Conservation (phyloP, 2,329 filamentous ascomycete species). For the Alternaria triticina region DNA sequence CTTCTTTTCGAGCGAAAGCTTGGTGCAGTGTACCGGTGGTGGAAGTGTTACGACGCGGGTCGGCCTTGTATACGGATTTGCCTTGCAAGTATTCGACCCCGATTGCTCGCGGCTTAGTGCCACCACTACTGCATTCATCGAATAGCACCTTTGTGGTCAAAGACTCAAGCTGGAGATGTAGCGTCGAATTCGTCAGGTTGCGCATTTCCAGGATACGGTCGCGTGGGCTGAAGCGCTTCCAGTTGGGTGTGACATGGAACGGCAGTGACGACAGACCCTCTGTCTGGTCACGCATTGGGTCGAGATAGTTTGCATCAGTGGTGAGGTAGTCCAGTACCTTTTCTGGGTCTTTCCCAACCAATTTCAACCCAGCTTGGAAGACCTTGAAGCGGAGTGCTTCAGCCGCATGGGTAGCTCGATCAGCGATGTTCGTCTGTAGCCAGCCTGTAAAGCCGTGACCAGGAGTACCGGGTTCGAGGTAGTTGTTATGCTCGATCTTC, state of each 20-base stretch:
- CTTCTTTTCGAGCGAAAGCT: constrained; percentile 28
- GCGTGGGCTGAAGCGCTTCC: constrained; percentile 26
- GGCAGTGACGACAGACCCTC: constrained; percentile 49
- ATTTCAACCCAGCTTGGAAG: constrained; percentile 17
- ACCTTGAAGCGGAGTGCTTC: constrained; percentile 12
- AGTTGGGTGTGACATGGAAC: constrained; percentile 22
- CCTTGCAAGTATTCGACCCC: constrained; percentile 54
- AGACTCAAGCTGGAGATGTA: constrained; percentile 41
- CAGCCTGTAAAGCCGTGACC: constrained; percentile 28
- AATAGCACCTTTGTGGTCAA: constrained; percentile 52
- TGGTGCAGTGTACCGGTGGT: constrained; percentile 6
- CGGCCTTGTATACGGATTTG: constrained; percentile 51
- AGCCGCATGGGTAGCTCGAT: constrained; percentile 9
- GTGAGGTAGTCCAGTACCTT: constrained; percentile 21
- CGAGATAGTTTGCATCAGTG: constrained; percentile 20
- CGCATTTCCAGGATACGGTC: constrained; percentile 19
- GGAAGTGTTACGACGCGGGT: constrained; percentile 44
- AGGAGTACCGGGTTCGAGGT: constrained; percentile 18
- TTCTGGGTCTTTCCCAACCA: constrained; percentile 21
- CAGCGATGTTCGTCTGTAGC: constrained; percentile 24
- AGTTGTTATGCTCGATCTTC: constrained; percentile 27
- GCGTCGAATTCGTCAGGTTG: constrained; percentile 9
- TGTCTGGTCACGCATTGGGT: constrained; percentile 32
- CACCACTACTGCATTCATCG: constrained; percentile 22
- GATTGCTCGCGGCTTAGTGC: constrained; percentile 42